Evolutionary conservation across 2,329 filamentous ascomycete genomes (phyloP), one percentile per base, ranked within the genome.

Genomic region (Cercospora zeina): DNA sequence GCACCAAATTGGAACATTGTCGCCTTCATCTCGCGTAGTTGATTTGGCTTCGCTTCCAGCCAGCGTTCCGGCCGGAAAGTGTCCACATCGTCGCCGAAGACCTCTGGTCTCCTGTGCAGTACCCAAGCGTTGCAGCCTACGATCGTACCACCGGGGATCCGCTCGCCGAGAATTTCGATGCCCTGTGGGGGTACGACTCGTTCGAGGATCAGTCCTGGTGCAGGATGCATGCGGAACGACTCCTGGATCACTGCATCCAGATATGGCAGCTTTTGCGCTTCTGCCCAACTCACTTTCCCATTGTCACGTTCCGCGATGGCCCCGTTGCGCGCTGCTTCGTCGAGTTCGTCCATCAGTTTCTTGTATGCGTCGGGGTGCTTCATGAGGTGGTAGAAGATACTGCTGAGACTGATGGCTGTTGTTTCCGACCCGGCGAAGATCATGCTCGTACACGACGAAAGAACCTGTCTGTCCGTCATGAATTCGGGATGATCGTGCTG

Each of bases 241-340:
- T 95, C 90, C 71, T 93, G 90, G 69, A 93, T 82, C 59, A 86
- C 87, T 3, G 89, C 90, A 70, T 92, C 88, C 5, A 95, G 84
- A 73, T 93, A 95, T 0, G 85, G 84, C 1, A 95, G 80, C 59
- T 83, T 84, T 73, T 90, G 88, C 54, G 81, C 82, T 75, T 92
- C 87, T 36, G 84, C 72, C 84, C 88, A 91, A 1, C 85, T 87
- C 5, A 91, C 87, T 4, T 87, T 81, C 6, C 84, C 84, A 14
- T 84, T 81, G 0, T 71, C 59, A 2, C 77, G 74, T 27, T 76
- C 68, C 37, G 76, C 73, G 57, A 81, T 80, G 3, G 68, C 72
- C 2, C 86, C 87, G 16, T 76, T 69, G 24, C 76, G 75, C 0
- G 83, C 83, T 0, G 85, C 85, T 0, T 77, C 77, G 69, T 91